phyloP scores from a whole-genome alignment of 2,329 filamentous ascomycete genomes.

The Sclerotinia trifoliorum region DNA sequence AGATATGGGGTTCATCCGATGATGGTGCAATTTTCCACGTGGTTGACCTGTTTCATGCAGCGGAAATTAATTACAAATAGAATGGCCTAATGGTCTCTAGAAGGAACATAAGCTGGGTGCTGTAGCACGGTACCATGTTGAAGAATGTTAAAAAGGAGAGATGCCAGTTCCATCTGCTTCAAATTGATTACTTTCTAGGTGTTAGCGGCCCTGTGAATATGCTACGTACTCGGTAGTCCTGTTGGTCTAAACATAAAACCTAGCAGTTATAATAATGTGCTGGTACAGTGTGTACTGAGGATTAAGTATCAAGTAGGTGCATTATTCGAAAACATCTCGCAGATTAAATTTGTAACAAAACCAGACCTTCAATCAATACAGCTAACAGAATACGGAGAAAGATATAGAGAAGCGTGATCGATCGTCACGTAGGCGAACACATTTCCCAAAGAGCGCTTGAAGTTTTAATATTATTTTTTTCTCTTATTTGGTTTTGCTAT shows the following conservation, averaged over 20 bases:
- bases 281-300: background rate
- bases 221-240: background rate
- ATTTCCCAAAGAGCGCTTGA: background rate
- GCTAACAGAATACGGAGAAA: no score
- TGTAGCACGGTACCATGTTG: background rate
- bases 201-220: background rate
- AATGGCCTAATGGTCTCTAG: conserved; percentile 4
- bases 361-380: background rate
- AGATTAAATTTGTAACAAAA: background rate
- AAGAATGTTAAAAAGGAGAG: background rate
- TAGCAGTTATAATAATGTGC: no score
- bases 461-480: background rate
- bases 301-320: no score
- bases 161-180: conserved; percentile 2
- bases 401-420: background rate
- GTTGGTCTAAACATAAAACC: no score
- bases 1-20: conserved; percentile 4
- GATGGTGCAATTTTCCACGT: conserved; percentile 9
- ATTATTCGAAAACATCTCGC: background rate
- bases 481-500: background rate
- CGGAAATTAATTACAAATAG: background rate
- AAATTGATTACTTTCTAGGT: conserved; percentile 2
- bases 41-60: background rate
- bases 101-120: background rate
- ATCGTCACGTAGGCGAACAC: background rate